These are phyloP conservation scores for Vinca minor DNA, from an alignment of 257 asterid genomes.

Conservation along the genomic window DNA sequence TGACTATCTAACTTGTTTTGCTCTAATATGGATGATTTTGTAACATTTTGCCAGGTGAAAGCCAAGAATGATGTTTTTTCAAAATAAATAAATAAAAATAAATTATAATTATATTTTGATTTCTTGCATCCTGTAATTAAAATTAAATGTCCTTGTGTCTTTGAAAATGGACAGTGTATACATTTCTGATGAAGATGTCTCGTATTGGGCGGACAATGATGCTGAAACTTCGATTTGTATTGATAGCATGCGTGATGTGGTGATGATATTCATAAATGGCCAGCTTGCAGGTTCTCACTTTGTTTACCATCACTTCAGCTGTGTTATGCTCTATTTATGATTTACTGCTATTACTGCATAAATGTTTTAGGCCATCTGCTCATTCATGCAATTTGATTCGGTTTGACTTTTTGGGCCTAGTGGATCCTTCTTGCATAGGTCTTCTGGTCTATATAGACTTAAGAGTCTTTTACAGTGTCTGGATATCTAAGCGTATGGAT, in stretches of 20 bases:
- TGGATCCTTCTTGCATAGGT: not conserved
- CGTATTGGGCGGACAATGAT: conserved; percentile 68
- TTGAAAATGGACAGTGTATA: conserved; percentile 46
- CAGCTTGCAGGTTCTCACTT: conserved; percentile 43
- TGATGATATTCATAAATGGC: conserved; percentile 60
- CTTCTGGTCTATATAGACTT: not conserved
- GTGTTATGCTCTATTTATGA: not conserved
- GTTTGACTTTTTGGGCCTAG: not conserved
- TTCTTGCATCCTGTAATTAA: not conserved
- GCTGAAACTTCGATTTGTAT: conserved; percentile 54
- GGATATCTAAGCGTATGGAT: not conserved
- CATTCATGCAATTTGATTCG: not conserved
- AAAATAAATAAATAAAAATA: no score
- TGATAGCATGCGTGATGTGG: conserved; percentile 92
- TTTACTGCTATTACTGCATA: not conserved
- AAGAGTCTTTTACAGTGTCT: not conserved
- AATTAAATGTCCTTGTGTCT: conserved; percentile 13
- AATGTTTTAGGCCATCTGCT: no score
- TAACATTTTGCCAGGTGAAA: not conserved
- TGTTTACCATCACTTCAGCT: not conserved
- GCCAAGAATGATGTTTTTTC: not conserved
- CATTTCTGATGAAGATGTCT: conserved; percentile 52
- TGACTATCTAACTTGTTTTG: not conserved
- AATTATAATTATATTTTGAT: not conserved
- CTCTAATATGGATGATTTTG: not conserved